These are phyloP conservation scores for Colletotrichum lindemuthianum DNA, from an alignment of 2,329 filamentous ascomycete genomes.

Conservation along the genomic window DNA sequence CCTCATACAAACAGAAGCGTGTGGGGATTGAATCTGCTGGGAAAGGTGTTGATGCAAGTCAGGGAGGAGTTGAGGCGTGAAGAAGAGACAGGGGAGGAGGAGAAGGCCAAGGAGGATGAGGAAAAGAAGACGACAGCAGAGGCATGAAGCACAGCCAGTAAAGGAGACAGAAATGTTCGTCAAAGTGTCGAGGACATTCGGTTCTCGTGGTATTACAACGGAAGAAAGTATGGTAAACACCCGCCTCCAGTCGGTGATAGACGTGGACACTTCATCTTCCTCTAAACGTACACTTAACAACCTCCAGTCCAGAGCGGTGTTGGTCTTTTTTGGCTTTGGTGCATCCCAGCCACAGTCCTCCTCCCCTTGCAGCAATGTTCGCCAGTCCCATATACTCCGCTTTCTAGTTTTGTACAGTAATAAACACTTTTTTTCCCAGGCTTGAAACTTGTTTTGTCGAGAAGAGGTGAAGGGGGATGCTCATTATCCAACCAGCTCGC, in stretches of 20 bases:
- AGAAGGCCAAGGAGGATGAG: background rate
- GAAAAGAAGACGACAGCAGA: background rate
- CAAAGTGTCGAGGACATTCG: slow-evolving; percentile 11
- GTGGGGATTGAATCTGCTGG: slow-evolving; percentile 75
- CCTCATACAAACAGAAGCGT: slow-evolving; percentile 49
- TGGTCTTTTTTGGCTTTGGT: slow-evolving; percentile 12
- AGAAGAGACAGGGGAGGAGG: slow-evolving; percentile 34
- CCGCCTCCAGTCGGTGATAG: background rate
- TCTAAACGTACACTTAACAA: slow-evolving; percentile 33
- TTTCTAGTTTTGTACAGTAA: slow-evolving; percentile 36
- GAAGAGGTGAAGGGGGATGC: slow-evolving; percentile 9
- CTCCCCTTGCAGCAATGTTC: slow-evolving; percentile 18
- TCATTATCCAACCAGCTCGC: slow-evolving; percentile 19
- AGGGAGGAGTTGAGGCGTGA: slow-evolving; percentile 61
- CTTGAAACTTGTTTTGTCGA: slow-evolving; percentile 14
- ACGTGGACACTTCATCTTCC: slow-evolving; percentile 15
- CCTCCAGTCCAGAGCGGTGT: slow-evolving; percentile 32
- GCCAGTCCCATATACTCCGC: slow-evolving; percentile 31
- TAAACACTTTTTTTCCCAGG: slow-evolving; percentile 34
- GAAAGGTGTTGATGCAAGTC: slow-evolving; percentile 69
- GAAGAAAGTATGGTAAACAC: slow-evolving; percentile 22
- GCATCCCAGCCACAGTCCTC: slow-evolving; percentile 8
- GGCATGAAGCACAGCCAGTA: background rate
- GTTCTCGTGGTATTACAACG: slow-evolving; percentile 33
- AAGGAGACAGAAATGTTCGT: background rate